phyloP scores from a whole-genome alignment of 2,329 filamentous ascomycete genomes.

The Calonectria leucothoes region DNA sequence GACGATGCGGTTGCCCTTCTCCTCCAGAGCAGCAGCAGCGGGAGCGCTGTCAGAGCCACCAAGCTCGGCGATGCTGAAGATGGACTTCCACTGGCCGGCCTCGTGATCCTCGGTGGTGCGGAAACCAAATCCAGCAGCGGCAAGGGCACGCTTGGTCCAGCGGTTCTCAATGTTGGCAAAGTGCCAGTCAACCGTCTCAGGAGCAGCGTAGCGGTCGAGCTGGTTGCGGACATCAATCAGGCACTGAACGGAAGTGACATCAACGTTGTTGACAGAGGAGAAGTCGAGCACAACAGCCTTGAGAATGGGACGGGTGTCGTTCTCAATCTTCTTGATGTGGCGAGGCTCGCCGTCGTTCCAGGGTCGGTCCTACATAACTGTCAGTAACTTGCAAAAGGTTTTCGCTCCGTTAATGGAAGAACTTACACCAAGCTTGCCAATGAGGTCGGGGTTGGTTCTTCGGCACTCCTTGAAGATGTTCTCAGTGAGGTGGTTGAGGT shows the following conservation, averaged over 20 bases:
- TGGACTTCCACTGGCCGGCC: constrained; percentile 70
- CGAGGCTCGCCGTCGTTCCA: constrained; percentile 66
- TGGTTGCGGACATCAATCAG: constrained; percentile 66
- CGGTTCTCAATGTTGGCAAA: constrained; percentile 65
- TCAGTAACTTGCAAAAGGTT: constrained; percentile 18
- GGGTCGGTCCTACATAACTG: constrained; percentile 56
- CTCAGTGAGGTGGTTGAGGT: constrained; percentile 61
- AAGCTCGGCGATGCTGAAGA: constrained; percentile 93
- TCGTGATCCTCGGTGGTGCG: constrained; percentile 46
- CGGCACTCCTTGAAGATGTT: constrained; percentile 59
- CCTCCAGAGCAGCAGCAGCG: constrained; percentile 68
- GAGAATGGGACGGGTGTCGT: constrained; percentile 60
- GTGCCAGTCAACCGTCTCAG: constrained; percentile 60
- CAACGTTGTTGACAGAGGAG: constrained; percentile 65
- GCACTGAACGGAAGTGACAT: constrained; percentile 66
- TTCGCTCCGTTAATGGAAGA: neutral
- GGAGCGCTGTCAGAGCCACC: constrained; percentile 75
- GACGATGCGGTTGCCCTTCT: constrained; percentile 54
- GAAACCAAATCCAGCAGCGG: constrained; percentile 64
- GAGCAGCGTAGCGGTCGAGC: constrained; percentile 62
- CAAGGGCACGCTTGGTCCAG: constrained; percentile 68
- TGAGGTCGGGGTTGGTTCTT: constrained; percentile 54
- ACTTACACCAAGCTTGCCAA: constrained; percentile 61
- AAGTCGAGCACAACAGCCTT: constrained; percentile 68
- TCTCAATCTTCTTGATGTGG: constrained; percentile 44